phyloP scores from a whole-genome alignment of 2,329 filamentous ascomycete genomes.

The Pseudogymnoascus sp. region DNA sequence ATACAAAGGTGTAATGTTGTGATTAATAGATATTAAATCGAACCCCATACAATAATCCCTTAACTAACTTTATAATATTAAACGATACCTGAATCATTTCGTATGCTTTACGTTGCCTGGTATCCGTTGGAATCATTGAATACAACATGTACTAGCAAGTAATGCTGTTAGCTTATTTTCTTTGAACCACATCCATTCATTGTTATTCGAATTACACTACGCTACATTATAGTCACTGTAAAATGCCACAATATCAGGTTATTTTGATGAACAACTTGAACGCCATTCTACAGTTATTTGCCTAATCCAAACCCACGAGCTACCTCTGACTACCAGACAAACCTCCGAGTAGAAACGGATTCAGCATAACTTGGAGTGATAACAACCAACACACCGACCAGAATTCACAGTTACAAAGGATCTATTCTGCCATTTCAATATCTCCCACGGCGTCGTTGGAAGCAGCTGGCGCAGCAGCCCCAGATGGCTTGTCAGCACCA shows the following conservation, averaged over 20 bases:
- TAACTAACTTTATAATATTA: neutral
- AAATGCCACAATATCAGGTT: neutral
- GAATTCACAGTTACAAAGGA: neutral
- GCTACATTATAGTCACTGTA: neutral
- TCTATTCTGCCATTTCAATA: constrained; percentile 50
- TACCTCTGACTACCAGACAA: neutral
- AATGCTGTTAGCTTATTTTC: neutral
- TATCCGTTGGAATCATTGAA: neutral
- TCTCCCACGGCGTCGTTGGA: constrained; percentile 42
- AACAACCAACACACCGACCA: neutral
- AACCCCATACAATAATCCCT: neutral
- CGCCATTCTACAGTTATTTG: neutral
- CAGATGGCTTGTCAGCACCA: constrained; percentile 19
- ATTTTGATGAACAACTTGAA: neutral
- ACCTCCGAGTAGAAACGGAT: neutral
- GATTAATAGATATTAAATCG: neutral
- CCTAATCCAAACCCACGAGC: neutral
- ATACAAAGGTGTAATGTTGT: neutral
- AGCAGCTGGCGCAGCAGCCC: constrained; percentile 30
- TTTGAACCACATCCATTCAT: neutral
- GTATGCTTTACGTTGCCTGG: neutral
- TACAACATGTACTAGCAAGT: neutral
- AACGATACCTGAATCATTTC: neutral
- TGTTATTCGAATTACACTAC: neutral
- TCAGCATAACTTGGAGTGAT: neutral